Evolutionary conservation across 2,329 filamentous ascomycete species (phyloP), one percentile per base, ranked within the genome.

Genomic region (Moelleriella libera): DNA sequence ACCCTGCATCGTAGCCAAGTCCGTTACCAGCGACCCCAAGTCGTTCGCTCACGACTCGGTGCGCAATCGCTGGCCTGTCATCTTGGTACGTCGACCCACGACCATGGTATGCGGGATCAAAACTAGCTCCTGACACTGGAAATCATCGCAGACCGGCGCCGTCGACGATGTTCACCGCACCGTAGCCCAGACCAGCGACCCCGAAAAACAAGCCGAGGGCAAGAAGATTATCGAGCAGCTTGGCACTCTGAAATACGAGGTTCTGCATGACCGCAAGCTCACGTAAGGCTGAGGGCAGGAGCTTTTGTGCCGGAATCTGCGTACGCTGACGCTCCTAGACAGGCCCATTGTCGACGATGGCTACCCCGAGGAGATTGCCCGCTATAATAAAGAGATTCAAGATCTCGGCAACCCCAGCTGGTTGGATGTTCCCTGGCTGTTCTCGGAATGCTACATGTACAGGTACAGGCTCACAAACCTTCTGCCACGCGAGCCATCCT

Each of bases 151-250:
- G 87, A 97, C 92, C 12, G 80, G 88, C 61, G 86, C 84, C 48
- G 92, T 98, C 58, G 90, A 98, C 62, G 90, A 97, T 63, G 75
- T 94, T n/a, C 88, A 94, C 68, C 85, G 85, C 46, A 74, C 85
- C 6, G 75, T 83, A 4, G 70, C 71, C 34, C 67, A 71, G 49
- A 70, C 71, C 46, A 70, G 75, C 37, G 78, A 87, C 46, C 65
- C 80, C 8, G 74, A 78, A 50, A 84, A 83, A 60, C 66, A 73
- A 34, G 76, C 76, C 29, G 92, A 97, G 64, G 92, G 92, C 58
- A 96, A 96, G 71, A 72, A 70, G 56, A 88, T 98, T 50, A 76
- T 94, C 41, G 80, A 85, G 60, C 76, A 84, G 54, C 73, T 98
- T 10, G 83, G 83, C 5, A 77, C 74, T 54, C 74, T 98, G 57